Base-by-base conservation (phyloP, 2,329 filamentous ascomycete species). In the Xylariaceae sp. region DNA sequence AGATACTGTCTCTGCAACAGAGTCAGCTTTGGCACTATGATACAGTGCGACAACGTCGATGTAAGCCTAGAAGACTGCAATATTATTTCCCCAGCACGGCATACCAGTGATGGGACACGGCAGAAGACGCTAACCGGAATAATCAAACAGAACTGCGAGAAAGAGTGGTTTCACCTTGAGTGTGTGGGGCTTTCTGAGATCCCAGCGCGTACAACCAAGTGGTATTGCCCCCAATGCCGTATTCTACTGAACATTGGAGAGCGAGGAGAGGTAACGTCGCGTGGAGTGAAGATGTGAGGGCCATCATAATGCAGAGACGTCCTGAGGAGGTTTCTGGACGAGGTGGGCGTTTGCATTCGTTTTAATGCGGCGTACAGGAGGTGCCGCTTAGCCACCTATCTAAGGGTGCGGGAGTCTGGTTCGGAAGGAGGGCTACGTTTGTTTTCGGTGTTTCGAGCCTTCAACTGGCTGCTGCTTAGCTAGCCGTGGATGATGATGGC, bases 111-210 rank as follows among this genome's bases (percentile, higher is more conserved):
- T 30, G 60, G 29, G 53, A 50, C 37, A 44, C 41, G 21, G 33
- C 57, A 45, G 43, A 40, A 61, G 48, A 58, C 55, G 64, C 61
- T 65, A 62, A 68, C 64, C 46, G 45, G 50, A 42, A 51, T 60
- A 53, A 55, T 45, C 53, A 50, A 57, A 60, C 65, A 81, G 75
- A 76, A 88, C 73, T 94, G 90, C 73, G 86, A 90, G 63, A 84
- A 85, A 58, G 89, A 93, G 71, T 94, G 90, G 90, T 94, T 93
- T 70, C 90, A 94, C 68, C 79, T 94, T 33, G 84, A 85, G 59
- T 94, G 90, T 65, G 87, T 94, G 5, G 85, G 81, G 4, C 76
- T 94, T 27, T 76, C 79, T 9, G 79, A 85, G 20, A 83, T 89
- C 54, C 89, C 89, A 9, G 81, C 85, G 2, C 79, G 88, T 15